Percentiles rank a stretch among this genome's conserved stretches.
Evolutionary conservation across 2,329 filamentous ascomycete species (phyloP).

Genomic region (Leptographium flavum): DNA sequence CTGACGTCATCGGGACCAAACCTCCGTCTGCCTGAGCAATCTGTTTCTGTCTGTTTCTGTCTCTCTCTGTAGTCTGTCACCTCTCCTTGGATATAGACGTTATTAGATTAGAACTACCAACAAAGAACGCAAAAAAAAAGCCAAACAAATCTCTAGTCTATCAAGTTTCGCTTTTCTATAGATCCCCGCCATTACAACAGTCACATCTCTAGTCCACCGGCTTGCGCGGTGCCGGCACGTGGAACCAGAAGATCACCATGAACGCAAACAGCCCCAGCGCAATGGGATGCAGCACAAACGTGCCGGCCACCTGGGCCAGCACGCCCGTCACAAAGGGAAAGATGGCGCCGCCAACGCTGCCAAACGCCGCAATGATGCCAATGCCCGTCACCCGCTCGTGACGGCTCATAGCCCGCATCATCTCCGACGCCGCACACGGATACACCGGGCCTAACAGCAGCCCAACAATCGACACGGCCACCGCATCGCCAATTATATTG

Average conservation of each 20-base stretch:
- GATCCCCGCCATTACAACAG: neutral
- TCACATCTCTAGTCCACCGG: conserved; percentile 38
- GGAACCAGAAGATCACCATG: conserved; percentile 54
- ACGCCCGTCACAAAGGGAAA: conserved; percentile 53
- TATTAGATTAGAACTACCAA: neutral
- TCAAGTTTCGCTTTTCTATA: neutral
- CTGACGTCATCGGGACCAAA: conserved; percentile 4
- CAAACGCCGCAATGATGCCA: conserved; percentile 55
- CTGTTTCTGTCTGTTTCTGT: no score
- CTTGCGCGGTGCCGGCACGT: conserved; percentile 42
- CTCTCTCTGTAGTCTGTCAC: no score
- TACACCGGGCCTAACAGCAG: conserved; percentile 67
- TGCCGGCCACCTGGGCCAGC: conserved; percentile 45
- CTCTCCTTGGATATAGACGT: neutral
- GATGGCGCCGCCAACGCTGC: conserved; percentile 52
- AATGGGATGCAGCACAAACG: conserved; percentile 53
- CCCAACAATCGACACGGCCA: conserved; percentile 55
- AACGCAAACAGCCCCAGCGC: conserved; percentile 48
- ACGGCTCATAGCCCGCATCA: conserved; percentile 44
- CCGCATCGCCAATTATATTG: conserved; percentile 56
- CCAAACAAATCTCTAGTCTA: no score
- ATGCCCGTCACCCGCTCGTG: conserved; percentile 48
- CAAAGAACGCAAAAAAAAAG: no score
- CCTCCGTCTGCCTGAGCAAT: no score
- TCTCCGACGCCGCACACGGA: conserved; percentile 54